These are phyloP conservation scores for Meyerozyma guilliermondii DNA, from an alignment of 1,139 yeast species.

Conservation along the genomic window DNA sequence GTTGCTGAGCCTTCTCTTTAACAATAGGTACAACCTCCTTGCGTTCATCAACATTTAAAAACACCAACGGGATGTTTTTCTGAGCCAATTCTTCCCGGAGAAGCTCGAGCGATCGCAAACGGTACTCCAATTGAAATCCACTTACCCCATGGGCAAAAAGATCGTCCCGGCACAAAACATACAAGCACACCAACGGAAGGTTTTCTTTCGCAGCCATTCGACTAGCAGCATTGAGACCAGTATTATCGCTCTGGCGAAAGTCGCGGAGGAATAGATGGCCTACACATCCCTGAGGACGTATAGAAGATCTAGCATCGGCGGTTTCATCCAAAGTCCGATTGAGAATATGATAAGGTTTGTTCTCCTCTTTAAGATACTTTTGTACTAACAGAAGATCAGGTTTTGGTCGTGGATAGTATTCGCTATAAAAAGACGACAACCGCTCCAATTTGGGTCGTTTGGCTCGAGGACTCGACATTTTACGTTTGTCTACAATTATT, in stretches of 20 bases:
- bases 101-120: conserved; percentile 24
- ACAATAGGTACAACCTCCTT: conserved; percentile 17
- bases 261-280: conserved; percentile 10
- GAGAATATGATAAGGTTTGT: conserved; percentile 17
- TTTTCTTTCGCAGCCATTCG: conserved; percentile 3
- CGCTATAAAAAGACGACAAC: conserved; percentile 11
- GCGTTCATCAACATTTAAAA: conserved; percentile 25
- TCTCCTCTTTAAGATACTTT: conserved; percentile 19
- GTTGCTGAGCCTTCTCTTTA: conserved; percentile 17
- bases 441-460: conserved; percentile 12
- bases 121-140: conserved; percentile 36
- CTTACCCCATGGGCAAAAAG: conserved; percentile 38
- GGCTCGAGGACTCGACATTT: conserved; percentile 3
- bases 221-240: conserved; percentile 9
- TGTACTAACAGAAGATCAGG: background rate
- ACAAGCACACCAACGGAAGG: conserved; percentile 21
- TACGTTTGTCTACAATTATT: too few relatives aligned
- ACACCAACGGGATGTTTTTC: conserved; percentile 36
- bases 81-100: conserved; percentile 24
- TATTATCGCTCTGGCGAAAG: conserved; percentile 9
- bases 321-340: conserved; percentile 1
- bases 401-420: conserved; percentile 14
- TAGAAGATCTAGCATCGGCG: background rate
- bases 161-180: conserved; percentile 35
- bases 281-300: conserved; percentile 1